Evolutionary conservation across 2,329 filamentous ascomycete species (phyloP), one percentile per base, ranked within the genome.

Genomic region (Aspergillus vadensis): DNA sequence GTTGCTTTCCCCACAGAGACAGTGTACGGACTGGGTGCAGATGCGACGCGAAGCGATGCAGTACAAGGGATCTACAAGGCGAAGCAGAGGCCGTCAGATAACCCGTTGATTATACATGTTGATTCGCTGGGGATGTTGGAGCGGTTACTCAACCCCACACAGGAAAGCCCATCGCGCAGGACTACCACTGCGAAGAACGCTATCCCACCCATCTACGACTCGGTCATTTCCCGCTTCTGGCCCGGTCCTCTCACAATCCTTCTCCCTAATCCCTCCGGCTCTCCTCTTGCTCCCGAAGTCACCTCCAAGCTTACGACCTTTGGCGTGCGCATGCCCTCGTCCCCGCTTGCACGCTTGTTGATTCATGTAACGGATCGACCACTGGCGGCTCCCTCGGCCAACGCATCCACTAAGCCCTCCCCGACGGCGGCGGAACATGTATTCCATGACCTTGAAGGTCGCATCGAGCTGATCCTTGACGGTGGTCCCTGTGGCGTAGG

Each of bases 1-100:
- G 92, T 99, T 51, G 95, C 91, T 1, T 99, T 99, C 73, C 95
- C 95, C 0, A 99, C 95, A 0, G 95, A 99, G 79, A 99, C 95
- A 0, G 95, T 99, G 0, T 99, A 99, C 74, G 95, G 95, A 0
- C 84, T 99, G 7, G 95, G 92, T n/a, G 95, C 95, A 14, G 95
- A 98, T 79, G 95, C 95, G 10, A 98, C 93, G 25, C 86, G 92
- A 69, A 92, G 88, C 70, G 82, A 80, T 23, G 90, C 94, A 2
- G 94, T 98, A 6, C 87, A 85, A 71, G 93, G 92, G n/a, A 99
- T 99, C 67, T 99, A 95, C 76, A 83, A 86, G 21, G 92, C 91
- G 55, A 99, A 99, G 79, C 90, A 92, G 58, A 82, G 95, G 58
- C 95, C 95, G 3, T 90, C 90, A 6, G 95, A 99, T 73, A 99